phyloP scores from a whole-genome alignment of 805 yeast genomes.

The Yarrowia sp. region DNA sequence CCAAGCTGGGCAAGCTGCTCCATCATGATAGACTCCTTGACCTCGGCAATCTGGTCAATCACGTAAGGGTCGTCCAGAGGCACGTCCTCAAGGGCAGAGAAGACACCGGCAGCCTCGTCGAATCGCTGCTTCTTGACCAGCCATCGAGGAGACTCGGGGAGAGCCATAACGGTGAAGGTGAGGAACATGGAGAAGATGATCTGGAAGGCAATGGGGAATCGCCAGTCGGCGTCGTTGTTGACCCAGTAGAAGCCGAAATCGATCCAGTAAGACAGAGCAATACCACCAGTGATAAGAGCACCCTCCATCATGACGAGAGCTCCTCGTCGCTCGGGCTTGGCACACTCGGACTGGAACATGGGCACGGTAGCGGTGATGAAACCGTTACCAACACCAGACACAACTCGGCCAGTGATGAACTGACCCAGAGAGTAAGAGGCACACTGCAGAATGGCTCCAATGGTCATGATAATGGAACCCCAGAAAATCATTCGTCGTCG shows the following conservation, averaged over 20 bases:
- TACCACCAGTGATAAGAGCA: constrained; percentile 74
- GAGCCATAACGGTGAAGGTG: constrained; percentile 61
- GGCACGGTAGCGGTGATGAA: constrained; percentile 81
- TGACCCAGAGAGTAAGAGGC: constrained; percentile 45
- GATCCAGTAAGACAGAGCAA: constrained; percentile 68
- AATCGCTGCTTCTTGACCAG: constrained; percentile 70
- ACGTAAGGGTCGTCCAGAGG: constrained; percentile 33
- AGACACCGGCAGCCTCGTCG: constrained; percentile 55
- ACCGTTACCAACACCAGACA: constrained; percentile 79
- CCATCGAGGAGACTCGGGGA: constrained; percentile 91
- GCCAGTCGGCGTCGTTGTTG: constrained; percentile 66
- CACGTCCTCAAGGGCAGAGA: constrained; percentile 34
- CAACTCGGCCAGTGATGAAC: constrained; percentile 63
- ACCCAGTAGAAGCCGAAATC: constrained; percentile 58
- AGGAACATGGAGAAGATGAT: constrained; percentile 63
- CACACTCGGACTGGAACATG: constrained; percentile 79
- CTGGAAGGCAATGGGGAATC: constrained; percentile 82
- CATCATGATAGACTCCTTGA: constrained; percentile 37
- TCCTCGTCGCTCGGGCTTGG: constrained; percentile 72
- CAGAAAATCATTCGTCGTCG: constrained; percentile 57
- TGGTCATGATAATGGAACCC: constrained; percentile 58
- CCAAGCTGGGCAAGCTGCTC: constrained; percentile 34
- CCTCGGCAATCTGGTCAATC: constrained; percentile 21
- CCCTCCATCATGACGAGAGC: constrained; percentile 73
- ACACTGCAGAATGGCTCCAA: constrained; percentile 59